Evolutionary conservation across 2,329 filamentous ascomycete genomes (phyloP).

Genomic region (Claviceps sp.): DNA sequence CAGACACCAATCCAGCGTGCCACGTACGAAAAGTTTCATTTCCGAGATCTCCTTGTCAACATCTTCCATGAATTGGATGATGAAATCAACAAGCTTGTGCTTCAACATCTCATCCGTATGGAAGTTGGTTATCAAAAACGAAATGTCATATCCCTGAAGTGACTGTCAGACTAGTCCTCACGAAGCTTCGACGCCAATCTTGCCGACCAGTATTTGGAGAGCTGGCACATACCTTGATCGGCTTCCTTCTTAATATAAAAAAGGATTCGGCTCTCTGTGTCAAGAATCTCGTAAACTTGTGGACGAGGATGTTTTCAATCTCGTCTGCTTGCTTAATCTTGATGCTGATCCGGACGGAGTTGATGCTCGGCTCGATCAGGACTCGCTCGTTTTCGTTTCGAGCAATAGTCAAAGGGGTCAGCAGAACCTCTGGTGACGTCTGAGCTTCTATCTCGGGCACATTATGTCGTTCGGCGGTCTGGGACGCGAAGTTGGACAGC

Average conservation of each 20-base stretch:
- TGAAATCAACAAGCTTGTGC: slow-evolving; percentile 97
- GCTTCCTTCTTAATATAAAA: slow-evolving; percentile 90
- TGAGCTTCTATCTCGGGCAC: slow-evolving; percentile 93
- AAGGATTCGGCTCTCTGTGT: slow-evolving; percentile 94
- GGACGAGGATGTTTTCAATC: slow-evolving; percentile 94
- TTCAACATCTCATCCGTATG: slow-evolving; percentile 98
- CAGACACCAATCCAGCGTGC: neutral
- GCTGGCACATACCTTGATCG: slow-evolving; percentile 58
- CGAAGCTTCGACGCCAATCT: neutral
- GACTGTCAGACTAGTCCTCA: slow-evolving; percentile 1
- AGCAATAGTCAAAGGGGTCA: slow-evolving; percentile 81
- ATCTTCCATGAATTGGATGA: slow-evolving; percentile 99
- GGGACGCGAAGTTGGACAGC: slow-evolving; percentile 85
- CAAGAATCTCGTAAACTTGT: slow-evolving; percentile 96
- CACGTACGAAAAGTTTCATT: slow-evolving; percentile 96
- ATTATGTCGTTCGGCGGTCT: slow-evolving; percentile 93
- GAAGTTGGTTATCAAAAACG: slow-evolving; percentile 96
- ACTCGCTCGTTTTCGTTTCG: slow-evolving; percentile 97
- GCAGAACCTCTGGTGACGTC: slow-evolving; percentile 82
- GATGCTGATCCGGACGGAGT: slow-evolving; percentile 93
- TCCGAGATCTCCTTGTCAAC: slow-evolving; percentile 99
- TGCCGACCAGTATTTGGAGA: neutral
- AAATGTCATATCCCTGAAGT: slow-evolving; percentile 85
- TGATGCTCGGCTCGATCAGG: slow-evolving; percentile 90
- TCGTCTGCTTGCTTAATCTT: slow-evolving; percentile 99